Evolutionary conservation across 495 filamentous ascomycete species (phyloP).

Genomic region (Penicillium canariense): DNA sequence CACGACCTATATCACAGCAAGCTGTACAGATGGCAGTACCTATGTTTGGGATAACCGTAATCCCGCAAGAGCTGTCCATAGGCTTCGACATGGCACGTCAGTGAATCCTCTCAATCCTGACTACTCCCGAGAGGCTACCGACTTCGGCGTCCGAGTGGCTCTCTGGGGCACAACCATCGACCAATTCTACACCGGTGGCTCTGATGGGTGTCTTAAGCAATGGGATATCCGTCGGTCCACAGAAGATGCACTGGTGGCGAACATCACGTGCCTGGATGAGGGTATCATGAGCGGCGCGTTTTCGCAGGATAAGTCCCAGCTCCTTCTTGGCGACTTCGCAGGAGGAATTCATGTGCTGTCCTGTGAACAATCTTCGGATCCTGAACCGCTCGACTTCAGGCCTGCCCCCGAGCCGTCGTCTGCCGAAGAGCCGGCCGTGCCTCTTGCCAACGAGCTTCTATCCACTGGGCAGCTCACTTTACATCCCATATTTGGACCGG

Average conservation of each 20-base stretch:
- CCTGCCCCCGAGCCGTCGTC: conserved; percentile 13
- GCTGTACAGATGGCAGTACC: conserved; percentile 77
- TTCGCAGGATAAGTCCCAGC: conserved; percentile 64
- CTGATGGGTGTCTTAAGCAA: conserved; percentile 80
- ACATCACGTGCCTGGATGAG: conserved; percentile 50
- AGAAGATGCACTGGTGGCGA: conserved; percentile 60
- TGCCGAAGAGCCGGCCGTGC: conserved; percentile 23
- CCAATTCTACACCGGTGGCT: conserved; percentile 83
- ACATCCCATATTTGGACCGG: conserved; percentile 44
- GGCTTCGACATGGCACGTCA: conserved; percentile 66
- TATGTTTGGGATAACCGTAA: conserved; percentile 82
- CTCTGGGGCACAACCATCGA: conserved; percentile 71
- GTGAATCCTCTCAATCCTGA: conserved; percentile 59
- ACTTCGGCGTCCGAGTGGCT: conserved; percentile 78
- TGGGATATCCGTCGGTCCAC: conserved; percentile 73
- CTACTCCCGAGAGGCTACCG: conserved; percentile 59
- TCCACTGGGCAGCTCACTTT: conserved; percentile 35
- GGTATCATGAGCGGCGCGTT: conserved; percentile 64
- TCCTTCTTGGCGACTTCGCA: conserved; percentile 74
- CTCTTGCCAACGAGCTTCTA: conserved; percentile 29
- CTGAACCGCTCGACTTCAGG: conserved; percentile 17
- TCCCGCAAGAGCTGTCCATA: conserved; percentile 56
- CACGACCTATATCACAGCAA: conserved; percentile 67
- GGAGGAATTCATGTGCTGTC: conserved; percentile 70
- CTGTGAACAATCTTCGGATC: conserved; percentile 30